phyloP scores from a whole-genome alignment of 1,284 basidiomycete species.

The Ustilago nuda region DNA sequence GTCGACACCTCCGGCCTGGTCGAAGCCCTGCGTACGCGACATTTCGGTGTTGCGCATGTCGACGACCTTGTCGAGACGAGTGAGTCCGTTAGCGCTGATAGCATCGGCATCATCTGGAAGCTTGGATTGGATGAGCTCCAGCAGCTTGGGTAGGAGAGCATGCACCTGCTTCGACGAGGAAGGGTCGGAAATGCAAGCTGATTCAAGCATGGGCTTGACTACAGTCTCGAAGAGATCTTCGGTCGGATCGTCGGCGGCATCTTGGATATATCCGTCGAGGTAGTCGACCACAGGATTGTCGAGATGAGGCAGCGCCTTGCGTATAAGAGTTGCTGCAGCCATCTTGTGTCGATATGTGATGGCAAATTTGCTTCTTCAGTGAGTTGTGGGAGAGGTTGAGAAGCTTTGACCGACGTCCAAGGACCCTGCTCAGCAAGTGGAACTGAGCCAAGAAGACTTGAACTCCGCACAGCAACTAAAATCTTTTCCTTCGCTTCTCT shows the following conservation, averaged over 20 bases:
- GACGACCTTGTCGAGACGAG: conserved; percentile 85
- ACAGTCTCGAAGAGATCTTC: conserved; percentile 61
- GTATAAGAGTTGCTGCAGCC: conserved; percentile 79
- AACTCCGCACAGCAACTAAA: background rate
- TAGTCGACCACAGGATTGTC: conserved; percentile 95
- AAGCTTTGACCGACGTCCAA: background rate
- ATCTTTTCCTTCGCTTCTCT: background rate
- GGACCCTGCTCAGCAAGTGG: conserved; percentile 1
- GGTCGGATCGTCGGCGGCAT: conserved; percentile 75
- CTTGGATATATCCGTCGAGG: conserved; percentile 88
- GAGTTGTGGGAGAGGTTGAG: background rate
- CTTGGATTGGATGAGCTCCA: conserved; percentile 58
- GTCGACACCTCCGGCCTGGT: conserved; percentile 70
- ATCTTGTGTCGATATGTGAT: conserved; percentile 26
- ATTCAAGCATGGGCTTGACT: conserved; percentile 66
- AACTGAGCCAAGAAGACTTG: conserved; percentile 9
- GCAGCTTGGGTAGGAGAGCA: conserved; percentile 53
- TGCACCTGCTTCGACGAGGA: conserved; percentile 47
- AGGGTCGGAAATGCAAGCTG: conserved; percentile 60
- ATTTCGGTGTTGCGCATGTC: conserved; percentile 84
- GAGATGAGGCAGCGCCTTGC: conserved; percentile 82
- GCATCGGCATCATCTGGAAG: conserved; percentile 62
- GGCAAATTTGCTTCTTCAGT: background rate
- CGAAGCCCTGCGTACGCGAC: conserved; percentile 66
- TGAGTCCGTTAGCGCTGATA: conserved; percentile 70